Conservation (phyloP, 352 stramenopile species). For the Phytophthora sansomeana region DNA sequence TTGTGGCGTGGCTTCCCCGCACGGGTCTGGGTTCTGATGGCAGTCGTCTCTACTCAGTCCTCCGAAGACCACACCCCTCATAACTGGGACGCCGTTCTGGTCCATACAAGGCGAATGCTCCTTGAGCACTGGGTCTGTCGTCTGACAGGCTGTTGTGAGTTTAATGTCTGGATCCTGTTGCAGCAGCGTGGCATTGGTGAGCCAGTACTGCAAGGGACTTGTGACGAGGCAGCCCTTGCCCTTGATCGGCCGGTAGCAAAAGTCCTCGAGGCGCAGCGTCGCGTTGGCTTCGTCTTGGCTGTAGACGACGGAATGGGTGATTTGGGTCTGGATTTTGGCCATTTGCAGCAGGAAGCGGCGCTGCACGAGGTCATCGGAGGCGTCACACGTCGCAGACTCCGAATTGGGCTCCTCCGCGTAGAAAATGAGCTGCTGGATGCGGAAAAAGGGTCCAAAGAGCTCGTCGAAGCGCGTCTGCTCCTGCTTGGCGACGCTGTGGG, state of each 20-base stretch:
- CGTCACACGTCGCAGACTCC: slow-evolving; percentile 28
- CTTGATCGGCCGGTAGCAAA: slow-evolving; percentile 83
- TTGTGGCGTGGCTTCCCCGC: slow-evolving; percentile 75
- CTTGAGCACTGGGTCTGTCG: slow-evolving; percentile 59
- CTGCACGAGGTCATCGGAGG: slow-evolving; percentile 64
- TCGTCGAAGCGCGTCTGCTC: slow-evolving; percentile 82
- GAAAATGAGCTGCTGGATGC: slow-evolving; percentile 89
- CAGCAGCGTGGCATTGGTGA: slow-evolving; percentile 63
- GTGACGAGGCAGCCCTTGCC: slow-evolving; percentile 86
- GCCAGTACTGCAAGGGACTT: slow-evolving; percentile 87
- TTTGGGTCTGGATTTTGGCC: slow-evolving; percentile 71
- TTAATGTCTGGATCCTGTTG: slow-evolving; percentile 80
- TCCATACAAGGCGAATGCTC: slow-evolving; percentile 85
- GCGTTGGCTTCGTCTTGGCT: slow-evolving; percentile 36
- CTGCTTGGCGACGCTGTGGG: slow-evolving; percentile 57
- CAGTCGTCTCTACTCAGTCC: slow-evolving; percentile 67
- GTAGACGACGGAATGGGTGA: slow-evolving; percentile 41
- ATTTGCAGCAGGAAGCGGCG: slow-evolving; percentile 64
- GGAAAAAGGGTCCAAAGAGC: slow-evolving; percentile 88
- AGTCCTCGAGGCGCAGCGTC: slow-evolving; percentile 64
- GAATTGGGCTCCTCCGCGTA: slow-evolving; percentile 49
- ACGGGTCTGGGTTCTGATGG: slow-evolving; percentile 85
- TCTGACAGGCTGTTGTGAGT: slow-evolving; percentile 90
- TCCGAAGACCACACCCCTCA: slow-evolving; percentile 91
- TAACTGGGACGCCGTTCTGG: slow-evolving; percentile 90